A percentile compares a stretch with the other conserved stretches of the same genome.
Evolutionary conservation across 2,329 filamentous ascomycete species (phyloP).

Genomic region (Calycina marina): DNA sequence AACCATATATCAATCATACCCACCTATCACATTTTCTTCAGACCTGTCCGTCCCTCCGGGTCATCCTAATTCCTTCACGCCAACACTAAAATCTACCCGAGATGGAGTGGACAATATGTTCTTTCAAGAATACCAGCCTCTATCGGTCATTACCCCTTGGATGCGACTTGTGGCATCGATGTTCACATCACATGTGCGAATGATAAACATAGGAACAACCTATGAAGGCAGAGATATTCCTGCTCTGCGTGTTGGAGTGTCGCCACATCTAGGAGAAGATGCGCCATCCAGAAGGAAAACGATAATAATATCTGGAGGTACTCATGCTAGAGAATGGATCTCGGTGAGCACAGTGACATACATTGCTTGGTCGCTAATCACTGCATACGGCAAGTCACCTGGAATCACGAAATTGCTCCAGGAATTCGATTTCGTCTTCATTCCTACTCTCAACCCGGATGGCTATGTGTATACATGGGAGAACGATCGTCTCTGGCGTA

Average conservation of each 20-base stretch:
- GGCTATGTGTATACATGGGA: constrained; percentile 93
- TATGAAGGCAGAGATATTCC: constrained; percentile 80
- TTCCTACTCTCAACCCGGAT: constrained; percentile 84
- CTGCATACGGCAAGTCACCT: constrained; percentile 58
- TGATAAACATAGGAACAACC: constrained; percentile 66
- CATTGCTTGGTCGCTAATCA: constrained; percentile 76
- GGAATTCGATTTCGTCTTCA: constrained; percentile 73
- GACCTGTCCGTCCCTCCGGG: constrained; percentile 11
- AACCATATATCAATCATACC: constrained; percentile 64
- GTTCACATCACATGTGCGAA: constrained; percentile 67
- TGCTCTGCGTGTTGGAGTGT: constrained; percentile 60
- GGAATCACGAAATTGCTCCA: constrained; percentile 66
- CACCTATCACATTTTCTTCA: constrained; percentile 15
- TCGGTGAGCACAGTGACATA: constrained; percentile 84
- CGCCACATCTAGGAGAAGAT: constrained; percentile 32
- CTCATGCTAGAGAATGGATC: constrained; percentile 96
- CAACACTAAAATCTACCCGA: constrained; percentile 15
- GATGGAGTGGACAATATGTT: constrained; percentile 55
- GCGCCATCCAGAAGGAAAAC: constrained; percentile 47
- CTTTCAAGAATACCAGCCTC: constrained; percentile 83
- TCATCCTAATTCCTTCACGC: constrained; percentile 19
- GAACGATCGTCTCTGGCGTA: constrained; percentile 83
- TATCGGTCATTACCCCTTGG: constrained; percentile 69
- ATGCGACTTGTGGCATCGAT: constrained; percentile 81
- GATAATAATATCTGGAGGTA: constrained; percentile 67